phyloP scores from a whole-genome alignment of 2,329 filamentous ascomycete species.

The Alternaria tenuissima region DNA sequence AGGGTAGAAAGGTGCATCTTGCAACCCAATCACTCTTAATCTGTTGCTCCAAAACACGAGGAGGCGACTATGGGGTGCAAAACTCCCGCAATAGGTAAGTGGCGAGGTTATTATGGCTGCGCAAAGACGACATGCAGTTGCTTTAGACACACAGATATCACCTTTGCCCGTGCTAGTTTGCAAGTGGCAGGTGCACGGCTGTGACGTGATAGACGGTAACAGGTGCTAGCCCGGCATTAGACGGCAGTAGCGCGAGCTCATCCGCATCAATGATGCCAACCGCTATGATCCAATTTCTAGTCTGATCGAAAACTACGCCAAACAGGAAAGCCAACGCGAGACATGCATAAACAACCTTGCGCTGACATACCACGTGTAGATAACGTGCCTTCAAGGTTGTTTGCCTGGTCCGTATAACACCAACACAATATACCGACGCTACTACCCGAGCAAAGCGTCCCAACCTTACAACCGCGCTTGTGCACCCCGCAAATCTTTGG shows the following conservation, averaged over 20 bases:
- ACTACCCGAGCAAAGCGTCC: neutral
- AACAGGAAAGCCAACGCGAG: neutral
- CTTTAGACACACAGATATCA: conserved; percentile 4
- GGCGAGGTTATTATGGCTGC: conserved; percentile 6
- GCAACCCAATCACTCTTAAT: neutral
- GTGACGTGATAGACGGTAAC: conserved; percentile 10
- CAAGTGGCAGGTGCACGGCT: conserved; percentile 14
- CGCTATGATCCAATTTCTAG: neutral
- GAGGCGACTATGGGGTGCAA: neutral
- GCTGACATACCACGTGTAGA: conserved; percentile 4
- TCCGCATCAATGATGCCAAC: neutral
- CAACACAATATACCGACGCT: neutral
- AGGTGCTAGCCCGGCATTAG: conserved; percentile 8
- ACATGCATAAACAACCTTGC: conserved; percentile 2
- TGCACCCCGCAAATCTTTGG: conserved; percentile 18
- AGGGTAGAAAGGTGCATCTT: conserved; percentile 17
- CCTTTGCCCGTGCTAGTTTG: conserved; percentile 2
- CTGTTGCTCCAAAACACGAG: neutral
- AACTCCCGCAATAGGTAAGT: neutral
- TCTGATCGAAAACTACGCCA: neutral
- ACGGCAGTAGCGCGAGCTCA: conserved; percentile 6
- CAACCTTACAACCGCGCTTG: conserved; percentile 19
- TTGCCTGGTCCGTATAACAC: neutral
- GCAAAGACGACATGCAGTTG: neutral
- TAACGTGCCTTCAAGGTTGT: conserved; percentile 4